Base-by-base conservation (phyloP, 306 rosid species). In the Pterocarpus macrocarpus region DNA sequence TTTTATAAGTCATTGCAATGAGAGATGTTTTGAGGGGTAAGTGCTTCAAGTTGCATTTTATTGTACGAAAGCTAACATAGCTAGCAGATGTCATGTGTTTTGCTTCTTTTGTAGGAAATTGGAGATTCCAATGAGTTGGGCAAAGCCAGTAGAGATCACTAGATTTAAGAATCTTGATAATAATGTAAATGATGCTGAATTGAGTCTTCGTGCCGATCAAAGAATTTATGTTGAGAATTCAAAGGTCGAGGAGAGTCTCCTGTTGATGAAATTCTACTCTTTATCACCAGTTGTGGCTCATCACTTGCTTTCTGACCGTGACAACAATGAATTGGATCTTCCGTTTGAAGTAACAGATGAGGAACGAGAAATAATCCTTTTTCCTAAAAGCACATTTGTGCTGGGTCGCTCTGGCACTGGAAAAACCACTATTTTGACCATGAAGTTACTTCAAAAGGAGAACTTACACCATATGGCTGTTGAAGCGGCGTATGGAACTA, bases 321-420 rank as follows among this genome's bases (percentile, higher is more conserved):
- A 83, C 41, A 85, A 72, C 69, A 53, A 77, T 58, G 98, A 94
- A 61, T 55, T 89, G 72, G 91, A 94, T 76, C 88, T 91, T 36
- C 98, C 98, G 0, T 91, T 91, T 80, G 95, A 91, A 82, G 95
- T 89, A 41, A 90, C 91, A 0, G 97, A 91, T 8, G 82, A 91
- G 86, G 92, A 94, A 76, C 79, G 22, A 33, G 92, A 91, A 41
- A 89, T 90, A 62, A 89, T 94, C 8, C 88, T 90, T 78, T 89
- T 79, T 63, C 63, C 68, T 7, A 81, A 41, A 85, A 94, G 98
- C 67, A 76, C 87, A 9, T 94, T 94, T 80, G 81, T 94, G 10
- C 79, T 90, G 34, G 98, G 98, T 38, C 89, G 95, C 11, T 94
- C 97, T n/a, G 98, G 98, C 39, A 94, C 98, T 0, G 98, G 98